A percentile compares a stretch with the other conserved stretches of the same genome.
Conservation (phyloP, 352 stramenopile genomes). For the Phytophthora ramorum region DNA sequence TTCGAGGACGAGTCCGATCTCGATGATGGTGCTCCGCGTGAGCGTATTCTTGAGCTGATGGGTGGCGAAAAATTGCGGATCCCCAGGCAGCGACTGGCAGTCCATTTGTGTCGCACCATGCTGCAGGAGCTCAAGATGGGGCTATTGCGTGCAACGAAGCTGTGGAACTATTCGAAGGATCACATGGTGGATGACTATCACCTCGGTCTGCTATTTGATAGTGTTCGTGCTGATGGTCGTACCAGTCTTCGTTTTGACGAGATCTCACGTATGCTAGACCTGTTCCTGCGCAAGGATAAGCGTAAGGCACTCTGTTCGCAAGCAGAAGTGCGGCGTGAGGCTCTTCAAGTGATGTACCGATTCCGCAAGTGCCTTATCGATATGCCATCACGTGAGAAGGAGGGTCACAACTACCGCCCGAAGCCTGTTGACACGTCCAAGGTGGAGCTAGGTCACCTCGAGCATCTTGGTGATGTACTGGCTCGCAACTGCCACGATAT, state of each 20-base stretch:
- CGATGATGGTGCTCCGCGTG: slow-evolving; percentile 38
- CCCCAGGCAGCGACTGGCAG: slow-evolving; percentile 71
- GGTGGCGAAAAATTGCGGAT: slow-evolving; percentile 86
- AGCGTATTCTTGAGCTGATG: slow-evolving; percentile 81
- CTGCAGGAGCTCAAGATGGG: slow-evolving; percentile 80
- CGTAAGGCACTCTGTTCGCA: slow-evolving; percentile 73
- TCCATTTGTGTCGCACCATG: slow-evolving; percentile 74
- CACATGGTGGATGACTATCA: slow-evolving; percentile 88
- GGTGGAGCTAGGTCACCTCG: slow-evolving; percentile 76
- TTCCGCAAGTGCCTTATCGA: slow-evolving; percentile 90
- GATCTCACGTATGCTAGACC: slow-evolving; percentile 85
- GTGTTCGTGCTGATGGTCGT: slow-evolving; percentile 72
- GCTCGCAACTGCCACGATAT: slow-evolving; percentile 89
- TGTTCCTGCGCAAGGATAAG: slow-evolving; percentile 85
- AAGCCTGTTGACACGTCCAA: slow-evolving; percentile 84
- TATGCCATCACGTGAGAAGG: slow-evolving; percentile 89
- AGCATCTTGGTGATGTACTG: slow-evolving; percentile 78
- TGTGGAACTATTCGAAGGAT: slow-evolving; percentile 83
- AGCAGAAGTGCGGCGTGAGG: slow-evolving; percentile 75
- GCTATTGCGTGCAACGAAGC: slow-evolving; percentile 79
- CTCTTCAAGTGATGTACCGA: slow-evolving; percentile 88
- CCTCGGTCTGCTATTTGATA: slow-evolving; percentile 80
- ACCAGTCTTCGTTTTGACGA: slow-evolving; percentile 85
- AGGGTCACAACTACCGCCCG: slow-evolving; percentile 87
- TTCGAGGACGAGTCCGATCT: slow-evolving; percentile 47